These are phyloP conservation scores for Solanum paucissectum DNA, from an alignment of 257 asterid genomes.

Conservation along the genomic window DNA sequence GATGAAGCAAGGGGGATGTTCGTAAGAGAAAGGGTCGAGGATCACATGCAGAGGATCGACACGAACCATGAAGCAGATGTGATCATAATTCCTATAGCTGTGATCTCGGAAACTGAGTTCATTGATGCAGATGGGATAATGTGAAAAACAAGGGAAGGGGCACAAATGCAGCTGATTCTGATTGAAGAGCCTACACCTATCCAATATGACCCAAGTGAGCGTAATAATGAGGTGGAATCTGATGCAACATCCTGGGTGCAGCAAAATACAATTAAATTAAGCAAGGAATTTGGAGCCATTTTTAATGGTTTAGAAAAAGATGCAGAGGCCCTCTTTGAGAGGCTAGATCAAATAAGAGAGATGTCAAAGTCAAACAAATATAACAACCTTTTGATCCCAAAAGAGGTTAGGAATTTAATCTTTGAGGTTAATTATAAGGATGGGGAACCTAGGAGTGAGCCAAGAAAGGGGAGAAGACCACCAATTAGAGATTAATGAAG, in stretches of 20 bases:
- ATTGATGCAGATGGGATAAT: background rate
- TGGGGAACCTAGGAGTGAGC: background rate
- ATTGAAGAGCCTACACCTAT: background rate
- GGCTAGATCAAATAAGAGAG: background rate
- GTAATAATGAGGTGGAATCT: background rate
- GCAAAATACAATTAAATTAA: too few species aligned
- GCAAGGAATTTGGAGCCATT: background rate
- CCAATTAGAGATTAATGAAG: background rate
- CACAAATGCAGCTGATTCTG: background rate
- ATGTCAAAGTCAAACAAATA: background rate
- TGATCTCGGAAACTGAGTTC: background rate
- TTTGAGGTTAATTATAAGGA: background rate
- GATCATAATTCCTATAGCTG: background rate
- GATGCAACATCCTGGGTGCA: background rate
- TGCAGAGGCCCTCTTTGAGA: background rate
- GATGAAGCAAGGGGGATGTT: background rate
- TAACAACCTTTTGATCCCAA: background rate
- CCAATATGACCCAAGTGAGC: background rate
- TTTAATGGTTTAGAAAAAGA: background rate
- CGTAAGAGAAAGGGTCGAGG: background rate
- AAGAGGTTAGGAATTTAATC: background rate
- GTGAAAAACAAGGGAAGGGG: background rate
- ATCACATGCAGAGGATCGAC: background rate
- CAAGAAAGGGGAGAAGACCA: background rate
- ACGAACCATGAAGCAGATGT: background rate